Evolutionary conservation across 1,284 basidiomycete species (phyloP).

Genomic region (Irpex sp.): DNA sequence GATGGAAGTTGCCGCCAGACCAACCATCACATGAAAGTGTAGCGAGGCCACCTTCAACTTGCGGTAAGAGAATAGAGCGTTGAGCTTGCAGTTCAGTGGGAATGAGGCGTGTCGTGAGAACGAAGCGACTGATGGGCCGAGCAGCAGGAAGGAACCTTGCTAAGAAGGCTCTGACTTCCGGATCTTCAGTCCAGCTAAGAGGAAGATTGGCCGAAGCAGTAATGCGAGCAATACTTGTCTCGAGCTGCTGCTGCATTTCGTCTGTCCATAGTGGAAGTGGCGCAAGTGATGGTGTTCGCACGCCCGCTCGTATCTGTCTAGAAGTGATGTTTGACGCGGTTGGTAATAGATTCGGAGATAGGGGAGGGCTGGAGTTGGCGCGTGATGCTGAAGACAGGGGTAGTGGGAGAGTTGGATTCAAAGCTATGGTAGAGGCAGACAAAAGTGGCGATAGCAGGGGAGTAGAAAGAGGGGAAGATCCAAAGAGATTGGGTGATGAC

Average conservation of each 20-base stretch:
- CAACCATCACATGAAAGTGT: neutral
- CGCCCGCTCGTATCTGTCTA: too few relatives aligned
- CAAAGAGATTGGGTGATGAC: too few relatives aligned
- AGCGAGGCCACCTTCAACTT: neutral
- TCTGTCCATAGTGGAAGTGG: neutral
- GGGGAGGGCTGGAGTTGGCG: too few relatives aligned
- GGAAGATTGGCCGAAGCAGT: neutral
- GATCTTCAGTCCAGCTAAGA: neutral
- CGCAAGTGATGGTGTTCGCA: neutral
- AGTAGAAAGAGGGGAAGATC: too few relatives aligned
- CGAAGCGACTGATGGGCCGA: neutral
- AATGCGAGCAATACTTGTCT: neutral
- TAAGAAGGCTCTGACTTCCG: neutral
- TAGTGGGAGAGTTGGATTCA: too few relatives aligned
- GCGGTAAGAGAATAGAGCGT: neutral
- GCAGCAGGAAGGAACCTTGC: neutral
- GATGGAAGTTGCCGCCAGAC: neutral
- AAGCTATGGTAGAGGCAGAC: too few relatives aligned
- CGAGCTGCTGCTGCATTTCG: neutral
- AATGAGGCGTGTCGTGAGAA: neutral
- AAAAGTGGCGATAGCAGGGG: too few relatives aligned
- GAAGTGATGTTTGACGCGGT: too few relatives aligned
- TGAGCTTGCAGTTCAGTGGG: neutral
- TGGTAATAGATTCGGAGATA: too few relatives aligned
- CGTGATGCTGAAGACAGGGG: too few relatives aligned